Evolutionary conservation across 1,139 yeast species (phyloP).

Genomic region (Kurtzmaniella quercitrusa): DNA sequence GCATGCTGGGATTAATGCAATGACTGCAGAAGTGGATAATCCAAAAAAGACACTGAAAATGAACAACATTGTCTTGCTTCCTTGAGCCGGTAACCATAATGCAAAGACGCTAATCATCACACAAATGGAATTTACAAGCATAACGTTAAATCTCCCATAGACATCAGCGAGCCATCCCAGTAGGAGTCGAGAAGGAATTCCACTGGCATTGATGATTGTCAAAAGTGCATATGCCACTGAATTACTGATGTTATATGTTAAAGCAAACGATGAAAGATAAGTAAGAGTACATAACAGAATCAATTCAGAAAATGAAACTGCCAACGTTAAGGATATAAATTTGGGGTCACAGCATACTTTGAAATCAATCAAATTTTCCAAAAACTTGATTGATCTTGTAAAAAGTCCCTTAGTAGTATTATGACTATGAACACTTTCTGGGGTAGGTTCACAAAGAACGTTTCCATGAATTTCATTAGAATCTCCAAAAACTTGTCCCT

Average conservation of each 20-base stretch:
- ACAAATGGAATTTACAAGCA: slow-evolving; percentile 35
- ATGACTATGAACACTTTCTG: slow-evolving; percentile 8
- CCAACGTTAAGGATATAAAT: slow-evolving; percentile 36
- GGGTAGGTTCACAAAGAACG: no score
- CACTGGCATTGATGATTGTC: slow-evolving; percentile 43
- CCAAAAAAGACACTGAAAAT: slow-evolving; percentile 27
- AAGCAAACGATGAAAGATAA: slow-evolving; percentile 49
- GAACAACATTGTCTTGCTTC: slow-evolving; percentile 15
- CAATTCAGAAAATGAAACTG: slow-evolving; percentile 45
- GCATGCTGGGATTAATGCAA: slow-evolving; percentile 36
- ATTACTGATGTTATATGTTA: slow-evolving; percentile 35
- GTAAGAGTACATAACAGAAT: slow-evolving; percentile 48
- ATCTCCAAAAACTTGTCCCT: background rate
- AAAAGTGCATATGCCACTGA: slow-evolving; percentile 41
- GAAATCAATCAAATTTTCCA: slow-evolving; percentile 25
- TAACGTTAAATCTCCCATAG: slow-evolving; percentile 50
- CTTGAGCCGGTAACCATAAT: slow-evolving; percentile 41
- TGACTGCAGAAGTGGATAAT: slow-evolving; percentile 24
- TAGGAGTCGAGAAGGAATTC: slow-evolving; percentile 42
- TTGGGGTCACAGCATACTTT: slow-evolving; percentile 36
- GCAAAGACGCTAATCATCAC: slow-evolving; percentile 38
- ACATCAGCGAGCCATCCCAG: slow-evolving; percentile 48
- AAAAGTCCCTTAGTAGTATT: background rate
- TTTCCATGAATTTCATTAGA: background rate
- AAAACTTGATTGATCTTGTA: background rate